Percentiles rank a stretch among this genome's conserved stretches.
Conservation (phyloP, 2,329 filamentous ascomycete species). For the Pseudocercospora fijiensis region DNA sequence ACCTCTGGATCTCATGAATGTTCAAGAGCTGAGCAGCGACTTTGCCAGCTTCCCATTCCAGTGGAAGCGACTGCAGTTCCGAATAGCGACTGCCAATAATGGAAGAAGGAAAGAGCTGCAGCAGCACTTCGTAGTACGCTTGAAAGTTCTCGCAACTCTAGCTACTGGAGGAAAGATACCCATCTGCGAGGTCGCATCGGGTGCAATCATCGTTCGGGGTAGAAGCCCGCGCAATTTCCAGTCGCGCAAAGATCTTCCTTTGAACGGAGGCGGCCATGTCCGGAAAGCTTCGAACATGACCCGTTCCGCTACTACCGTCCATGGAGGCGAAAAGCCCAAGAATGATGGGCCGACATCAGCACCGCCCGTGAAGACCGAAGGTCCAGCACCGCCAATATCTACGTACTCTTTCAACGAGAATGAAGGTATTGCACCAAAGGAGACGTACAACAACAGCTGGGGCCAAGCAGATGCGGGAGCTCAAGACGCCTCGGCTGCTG, state of each 20-base stretch:
- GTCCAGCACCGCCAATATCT: constrained; percentile 42
- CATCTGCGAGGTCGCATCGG: constrained; percentile 79
- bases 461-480: constrained; percentile 28
- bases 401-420: constrained; percentile 42
- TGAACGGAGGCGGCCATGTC: constrained; percentile 75
- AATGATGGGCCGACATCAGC: constrained; percentile 34
- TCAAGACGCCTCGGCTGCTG: constrained; percentile 43
- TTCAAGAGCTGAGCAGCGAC: constrained; percentile 74
- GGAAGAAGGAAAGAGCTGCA: constrained; percentile 91
- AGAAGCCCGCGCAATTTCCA: constrained; percentile 94
- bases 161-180: constrained; percentile 79
- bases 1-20: constrained; percentile 64
- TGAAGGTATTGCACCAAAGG: constrained; percentile 43
- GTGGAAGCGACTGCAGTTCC: constrained; percentile 90
- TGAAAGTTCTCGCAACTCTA: constrained; percentile 82
- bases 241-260: constrained; percentile 85
- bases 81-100: constrained; percentile 95
- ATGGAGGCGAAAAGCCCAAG: constrained; percentile 30
- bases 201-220: constrained; percentile 89
- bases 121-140: constrained; percentile 87
- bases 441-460: constrained; percentile 49
- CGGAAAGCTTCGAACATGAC: constrained; percentile 55
- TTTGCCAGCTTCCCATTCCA: constrained; percentile 89
- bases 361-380: constrained; percentile 32
- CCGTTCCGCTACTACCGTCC: constrained; percentile 32